Evolutionary conservation across 2,329 filamentous ascomycete genomes (phyloP).

Genomic region (Pseudocercospora eumusae): DNA sequence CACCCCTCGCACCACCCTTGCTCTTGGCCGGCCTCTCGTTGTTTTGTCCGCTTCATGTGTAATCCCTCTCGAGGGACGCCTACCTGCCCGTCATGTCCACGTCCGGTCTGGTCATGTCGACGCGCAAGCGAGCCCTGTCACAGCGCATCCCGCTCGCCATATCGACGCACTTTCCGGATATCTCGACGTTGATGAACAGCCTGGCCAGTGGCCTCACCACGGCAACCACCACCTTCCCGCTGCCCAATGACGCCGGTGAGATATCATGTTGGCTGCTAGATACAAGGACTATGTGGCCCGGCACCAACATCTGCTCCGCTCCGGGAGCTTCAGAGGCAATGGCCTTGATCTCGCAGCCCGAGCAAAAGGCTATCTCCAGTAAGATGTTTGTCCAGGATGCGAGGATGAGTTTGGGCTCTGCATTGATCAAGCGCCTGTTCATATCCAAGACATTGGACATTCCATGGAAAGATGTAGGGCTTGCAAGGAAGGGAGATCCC

Average conservation of each 20-base stretch:
- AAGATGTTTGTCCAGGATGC: slow-evolving; percentile 59
- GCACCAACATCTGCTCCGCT: slow-evolving; percentile 45
- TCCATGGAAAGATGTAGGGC: slow-evolving; percentile 61
- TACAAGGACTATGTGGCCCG: slow-evolving; percentile 51
- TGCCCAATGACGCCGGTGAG: slow-evolving; percentile 26
- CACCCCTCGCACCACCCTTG: neutral
- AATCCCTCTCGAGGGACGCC: slow-evolving; percentile 16
- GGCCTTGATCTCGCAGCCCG: slow-evolving; percentile 49
- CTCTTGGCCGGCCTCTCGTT: neutral
- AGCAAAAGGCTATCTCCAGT: slow-evolving; percentile 61
- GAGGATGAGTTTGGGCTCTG: slow-evolving; percentile 71
- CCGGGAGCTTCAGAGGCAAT: slow-evolving; percentile 48
- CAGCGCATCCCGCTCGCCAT: slow-evolving; percentile 25
- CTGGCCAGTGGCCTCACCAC: slow-evolving; percentile 25
- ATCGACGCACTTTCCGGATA: slow-evolving; percentile 26
- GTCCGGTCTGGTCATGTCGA: slow-evolving; percentile 21
- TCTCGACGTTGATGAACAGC: slow-evolving; percentile 29
- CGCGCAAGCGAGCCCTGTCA: slow-evolving; percentile 27
- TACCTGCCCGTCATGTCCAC: slow-evolving; percentile 17
- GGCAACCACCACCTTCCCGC: slow-evolving; percentile 17
- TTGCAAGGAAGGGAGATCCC: slow-evolving; percentile 57
- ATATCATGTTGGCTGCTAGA: slow-evolving; percentile 54
- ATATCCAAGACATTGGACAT: slow-evolving; percentile 61
- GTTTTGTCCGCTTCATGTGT: slow-evolving; percentile 17
- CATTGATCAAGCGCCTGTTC: slow-evolving; percentile 71